Evolutionary conservation across 345 rosid species (phyloP).

Genomic region (Hibiscus tridactylites): DNA sequence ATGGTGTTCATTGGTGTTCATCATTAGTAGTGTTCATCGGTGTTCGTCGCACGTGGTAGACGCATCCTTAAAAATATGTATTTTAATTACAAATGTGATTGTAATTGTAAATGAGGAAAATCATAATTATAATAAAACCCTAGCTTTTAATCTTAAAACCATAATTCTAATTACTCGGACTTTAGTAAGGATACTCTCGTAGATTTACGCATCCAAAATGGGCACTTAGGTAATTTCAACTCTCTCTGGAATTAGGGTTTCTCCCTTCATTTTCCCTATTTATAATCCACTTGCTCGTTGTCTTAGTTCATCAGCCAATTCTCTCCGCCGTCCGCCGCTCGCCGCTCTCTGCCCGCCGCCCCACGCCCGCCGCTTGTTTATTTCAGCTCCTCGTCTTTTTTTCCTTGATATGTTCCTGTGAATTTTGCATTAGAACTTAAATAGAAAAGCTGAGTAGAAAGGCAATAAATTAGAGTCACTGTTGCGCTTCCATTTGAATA

Average conservation of each 20-base stretch:
- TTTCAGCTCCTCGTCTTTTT: background rate
- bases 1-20: too few species aligned
- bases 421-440: background rate
- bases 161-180: background rate
- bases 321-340: background rate
- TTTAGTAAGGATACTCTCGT: background rate
- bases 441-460: background rate
- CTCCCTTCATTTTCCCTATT: background rate
- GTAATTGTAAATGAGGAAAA: too few species aligned
- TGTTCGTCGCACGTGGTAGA: too few species aligned
- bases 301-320: background rate
- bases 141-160: background rate
- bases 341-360: too few species aligned
- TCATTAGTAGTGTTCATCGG: too few species aligned
- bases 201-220: background rate
- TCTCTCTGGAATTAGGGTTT: background rate
- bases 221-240: background rate
- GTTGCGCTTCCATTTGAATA: slow-evolving; percentile 17
- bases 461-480: slow-evolving; percentile 77
- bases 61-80: too few species aligned
- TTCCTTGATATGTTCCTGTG: background rate
- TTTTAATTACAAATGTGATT: too few species aligned
- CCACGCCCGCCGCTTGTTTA: too few species aligned
- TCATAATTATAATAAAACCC: too few species aligned
- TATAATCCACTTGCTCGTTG: background rate